These are phyloP conservation scores for Physaria fendleri DNA, from an alignment of 345 rosid genomes.

Conservation along the genomic window DNA sequence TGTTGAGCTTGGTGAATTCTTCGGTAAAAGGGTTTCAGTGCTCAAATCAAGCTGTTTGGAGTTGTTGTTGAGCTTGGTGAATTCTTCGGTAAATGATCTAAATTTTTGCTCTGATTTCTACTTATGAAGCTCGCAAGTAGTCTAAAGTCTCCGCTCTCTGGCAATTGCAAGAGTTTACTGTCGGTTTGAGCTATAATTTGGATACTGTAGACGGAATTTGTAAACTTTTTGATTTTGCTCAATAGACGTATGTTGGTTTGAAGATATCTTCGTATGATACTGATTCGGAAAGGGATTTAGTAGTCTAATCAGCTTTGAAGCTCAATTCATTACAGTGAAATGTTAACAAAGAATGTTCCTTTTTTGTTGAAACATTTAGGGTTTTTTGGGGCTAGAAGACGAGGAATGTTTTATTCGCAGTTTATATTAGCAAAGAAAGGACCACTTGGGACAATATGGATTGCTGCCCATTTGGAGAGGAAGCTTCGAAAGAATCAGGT, in stretches of 20 bases:
- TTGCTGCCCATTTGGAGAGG: slow-evolving; percentile 98
- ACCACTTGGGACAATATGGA: slow-evolving; percentile 99
- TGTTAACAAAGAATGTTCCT: slow-evolving; percentile 19
- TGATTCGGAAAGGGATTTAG: not conserved
- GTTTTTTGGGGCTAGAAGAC: slow-evolving; percentile 15
- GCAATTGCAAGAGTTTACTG: slow-evolving; percentile 6
- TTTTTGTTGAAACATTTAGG: slow-evolving; percentile 28
- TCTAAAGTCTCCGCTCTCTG: not conserved
- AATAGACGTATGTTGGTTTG: not conserved
- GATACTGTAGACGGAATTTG: slow-evolving; percentile 9
- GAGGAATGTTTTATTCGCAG: slow-evolving; percentile 94
- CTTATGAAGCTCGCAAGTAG: slow-evolving; percentile 4
- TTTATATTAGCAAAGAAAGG: slow-evolving; percentile 99
- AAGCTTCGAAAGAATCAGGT: slow-evolving; percentile 99
- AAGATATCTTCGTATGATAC: not conserved
- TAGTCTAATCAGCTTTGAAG: not conserved
- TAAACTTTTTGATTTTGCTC: not conserved
- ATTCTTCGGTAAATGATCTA: slow-evolving; percentile 21
- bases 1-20: slow-evolving; percentile 12
- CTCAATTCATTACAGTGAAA: slow-evolving; percentile 8
- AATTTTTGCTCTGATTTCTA: not conserved
- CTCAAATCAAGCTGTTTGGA: slow-evolving; percentile 23
- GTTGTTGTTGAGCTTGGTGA: slow-evolving; percentile 14
- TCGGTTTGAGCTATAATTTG: slow-evolving; percentile 15
- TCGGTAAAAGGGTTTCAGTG: no score